Conservation (phyloP, 352 stramenopile genomes). For the Pythium chondricola region DNA sequence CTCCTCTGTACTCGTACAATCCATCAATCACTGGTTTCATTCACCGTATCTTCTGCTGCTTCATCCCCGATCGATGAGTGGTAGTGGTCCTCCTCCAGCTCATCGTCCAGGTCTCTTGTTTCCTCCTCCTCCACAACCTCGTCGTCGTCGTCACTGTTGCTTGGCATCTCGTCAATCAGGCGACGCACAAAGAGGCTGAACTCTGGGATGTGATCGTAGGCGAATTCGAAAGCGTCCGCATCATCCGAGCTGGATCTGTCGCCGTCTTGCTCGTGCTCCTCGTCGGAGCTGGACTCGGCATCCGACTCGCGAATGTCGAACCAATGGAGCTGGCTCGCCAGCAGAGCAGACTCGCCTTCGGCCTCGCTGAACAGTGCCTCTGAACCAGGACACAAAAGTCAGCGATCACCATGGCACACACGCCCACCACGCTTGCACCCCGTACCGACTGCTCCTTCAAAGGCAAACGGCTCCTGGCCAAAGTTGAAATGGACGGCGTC, state of each 20-base stretch:
- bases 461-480: constrained; percentile 62
- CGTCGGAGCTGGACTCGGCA: constrained; percentile 7
- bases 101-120: not conserved
- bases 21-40: too few relatives aligned
- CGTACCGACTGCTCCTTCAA: constrained; percentile 38
- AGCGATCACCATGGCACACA: not conserved
- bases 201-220: constrained; percentile 12
- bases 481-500: constrained; percentile 81
- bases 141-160: constrained; percentile 3
- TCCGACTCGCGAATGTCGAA: constrained; percentile 50
- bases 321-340: constrained; percentile 35
- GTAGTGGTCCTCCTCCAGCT: too few relatives aligned
- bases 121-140: not conserved
- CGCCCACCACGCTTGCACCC: not conserved
- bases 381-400: constrained; percentile 8
- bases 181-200: too few relatives aligned
- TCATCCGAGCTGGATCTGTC: constrained; percentile 23
- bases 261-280: constrained; percentile 6
- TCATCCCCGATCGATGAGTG: too few relatives aligned
- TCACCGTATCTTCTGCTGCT: too few relatives aligned
- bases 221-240: constrained; percentile 16
- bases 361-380: constrained; percentile 53
- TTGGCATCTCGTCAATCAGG: constrained; percentile 12
- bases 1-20: too few relatives aligned
- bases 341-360: constrained; percentile 15